These are phyloP conservation scores for Talaromyces amestolkiae DNA, from an alignment of 2,329 filamentous ascomycete genomes.

Conservation along the genomic window DNA sequence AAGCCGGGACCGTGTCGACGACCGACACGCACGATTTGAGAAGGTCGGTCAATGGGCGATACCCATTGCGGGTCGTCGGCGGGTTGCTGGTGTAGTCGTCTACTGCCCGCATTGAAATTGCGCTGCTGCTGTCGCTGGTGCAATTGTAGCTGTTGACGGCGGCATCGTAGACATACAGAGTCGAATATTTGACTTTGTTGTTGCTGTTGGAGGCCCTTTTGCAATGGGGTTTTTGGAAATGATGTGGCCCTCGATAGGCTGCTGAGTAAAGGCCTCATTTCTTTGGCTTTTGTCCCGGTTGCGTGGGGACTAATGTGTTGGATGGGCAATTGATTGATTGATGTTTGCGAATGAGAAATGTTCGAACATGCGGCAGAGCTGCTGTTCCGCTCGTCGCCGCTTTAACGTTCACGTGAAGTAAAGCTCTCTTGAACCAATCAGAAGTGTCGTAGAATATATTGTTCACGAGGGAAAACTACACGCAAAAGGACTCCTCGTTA, in stretches of 20 bases:
- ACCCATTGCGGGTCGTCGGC: conserved; percentile 76
- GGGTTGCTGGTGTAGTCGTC: conserved; percentile 42
- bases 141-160: conserved; percentile 39
- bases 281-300: neutral
- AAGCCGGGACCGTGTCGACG: conserved; percentile 76
- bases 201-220: conserved; percentile 1
- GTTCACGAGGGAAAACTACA: too few species aligned
- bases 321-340: neutral
- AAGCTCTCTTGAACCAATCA: neutral
- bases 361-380: neutral
- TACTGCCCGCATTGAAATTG: conserved; percentile 35
- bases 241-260: conserved; percentile 27
- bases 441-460: neutral
- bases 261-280: conserved; percentile 19
- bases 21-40: conserved; percentile 72
- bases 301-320: too few species aligned
- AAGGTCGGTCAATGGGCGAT: conserved; percentile 83
- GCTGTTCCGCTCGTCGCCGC: neutral
- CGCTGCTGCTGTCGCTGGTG: conserved; percentile 33
- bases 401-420: neutral
- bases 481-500: too few species aligned
- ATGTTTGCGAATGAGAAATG: neutral
- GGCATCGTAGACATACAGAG: conserved; percentile 37
- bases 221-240: conserved; percentile 21
- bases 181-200: conserved; percentile 25